Evolutionary conservation across 2,329 filamentous ascomycete species (phyloP).

Genomic region (Cladorrhinum sp.): DNA sequence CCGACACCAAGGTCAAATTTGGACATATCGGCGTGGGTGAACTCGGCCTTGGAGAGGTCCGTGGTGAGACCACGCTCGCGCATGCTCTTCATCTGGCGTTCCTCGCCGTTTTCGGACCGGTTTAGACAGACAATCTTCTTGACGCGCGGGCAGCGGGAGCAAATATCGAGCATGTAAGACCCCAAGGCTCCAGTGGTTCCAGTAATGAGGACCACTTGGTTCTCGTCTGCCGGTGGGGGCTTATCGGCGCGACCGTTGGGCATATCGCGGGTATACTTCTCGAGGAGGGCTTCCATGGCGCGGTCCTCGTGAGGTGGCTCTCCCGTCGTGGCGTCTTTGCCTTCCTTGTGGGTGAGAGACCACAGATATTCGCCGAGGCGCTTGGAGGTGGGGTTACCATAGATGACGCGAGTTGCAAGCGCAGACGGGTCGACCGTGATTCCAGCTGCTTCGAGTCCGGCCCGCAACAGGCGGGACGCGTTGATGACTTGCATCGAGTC

Average conservation of each 20-base stretch:
- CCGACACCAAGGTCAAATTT: conserved; percentile 47
- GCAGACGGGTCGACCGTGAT: conserved; percentile 34
- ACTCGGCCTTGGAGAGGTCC: conserved; percentile 41
- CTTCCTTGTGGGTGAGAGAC: conserved; percentile 24
- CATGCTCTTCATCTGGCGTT: conserved; percentile 38
- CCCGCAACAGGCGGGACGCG: conserved; percentile 35
- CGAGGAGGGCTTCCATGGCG: conserved; percentile 34
- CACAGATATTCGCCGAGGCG: conserved; percentile 36
- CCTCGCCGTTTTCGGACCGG: conserved; percentile 41
- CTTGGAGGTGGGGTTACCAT: conserved; percentile 37
- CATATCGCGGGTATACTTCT: conserved; percentile 36
- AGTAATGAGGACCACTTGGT: conserved; percentile 44
- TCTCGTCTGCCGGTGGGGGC: conserved; percentile 31
- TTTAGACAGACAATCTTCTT: conserved; percentile 48
- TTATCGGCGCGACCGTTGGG: conserved; percentile 26
- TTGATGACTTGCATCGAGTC: conserved; percentile 43
- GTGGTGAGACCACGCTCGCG: conserved; percentile 38
- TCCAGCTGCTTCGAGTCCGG: conserved; percentile 33
- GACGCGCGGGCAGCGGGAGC: conserved; percentile 35
- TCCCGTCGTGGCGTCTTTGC: conserved; percentile 16
- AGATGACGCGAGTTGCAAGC: conserved; percentile 39
- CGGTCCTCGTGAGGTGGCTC: conserved; percentile 24
- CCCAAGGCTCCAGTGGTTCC: conserved; percentile 50
- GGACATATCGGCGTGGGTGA: conserved; percentile 48
- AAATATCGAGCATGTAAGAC: conserved; percentile 43